Conservation (phyloP, 2,329 filamentous ascomycete species). For the Aspergillus terreus region DNA sequence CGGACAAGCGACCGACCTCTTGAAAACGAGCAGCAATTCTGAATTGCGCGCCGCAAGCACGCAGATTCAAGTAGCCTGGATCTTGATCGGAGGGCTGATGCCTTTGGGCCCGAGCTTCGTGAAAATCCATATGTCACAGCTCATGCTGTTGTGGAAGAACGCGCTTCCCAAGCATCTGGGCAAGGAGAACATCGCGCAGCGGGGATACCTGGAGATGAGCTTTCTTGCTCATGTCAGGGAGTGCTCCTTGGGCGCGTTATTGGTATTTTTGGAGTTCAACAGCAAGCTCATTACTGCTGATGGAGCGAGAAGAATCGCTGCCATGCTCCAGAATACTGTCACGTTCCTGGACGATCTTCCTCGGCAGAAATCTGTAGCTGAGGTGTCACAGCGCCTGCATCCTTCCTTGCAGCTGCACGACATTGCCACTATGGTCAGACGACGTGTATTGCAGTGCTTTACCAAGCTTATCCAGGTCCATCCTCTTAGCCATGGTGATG, state of each 20-base stretch:
- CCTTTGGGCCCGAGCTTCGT: constrained; percentile 95
- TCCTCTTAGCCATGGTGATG: constrained; percentile 77
- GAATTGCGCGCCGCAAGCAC: constrained; percentile 88
- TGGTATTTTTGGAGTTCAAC: constrained; percentile 92
- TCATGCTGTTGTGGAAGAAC: constrained; percentile 95
- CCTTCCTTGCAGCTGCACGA: constrained; percentile 86
- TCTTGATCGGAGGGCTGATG: constrained; percentile 93
- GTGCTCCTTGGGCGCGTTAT: constrained; percentile 84
- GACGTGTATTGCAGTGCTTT: constrained; percentile 92
- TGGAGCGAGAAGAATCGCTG: constrained; percentile 85
- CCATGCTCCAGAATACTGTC: constrained; percentile 93
- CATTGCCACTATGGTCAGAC: constrained; percentile 86
- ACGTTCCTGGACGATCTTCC: constrained; percentile 84
- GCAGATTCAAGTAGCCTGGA: constrained; percentile 97
- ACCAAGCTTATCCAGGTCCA: constrained; percentile 85
- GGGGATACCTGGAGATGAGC: constrained; percentile 81
- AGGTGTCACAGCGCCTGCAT: constrained; percentile 76
- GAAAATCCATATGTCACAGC: constrained; percentile 93
- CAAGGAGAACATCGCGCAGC: constrained; percentile 81
- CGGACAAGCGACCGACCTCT: constrained; percentile 81
- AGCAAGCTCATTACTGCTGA: constrained; percentile 86
- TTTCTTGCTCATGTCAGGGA: constrained; percentile 94
- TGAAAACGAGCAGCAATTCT: constrained; percentile 88
- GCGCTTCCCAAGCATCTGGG: constrained; percentile 90
- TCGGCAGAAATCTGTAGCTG: constrained; percentile 77